Percentiles rank a stretch among this genome's conserved stretches.
These are phyloP conservation scores for Penicillium waksmanii DNA, from an alignment of 495 filamentous ascomycete species.

Conservation along the genomic window DNA sequence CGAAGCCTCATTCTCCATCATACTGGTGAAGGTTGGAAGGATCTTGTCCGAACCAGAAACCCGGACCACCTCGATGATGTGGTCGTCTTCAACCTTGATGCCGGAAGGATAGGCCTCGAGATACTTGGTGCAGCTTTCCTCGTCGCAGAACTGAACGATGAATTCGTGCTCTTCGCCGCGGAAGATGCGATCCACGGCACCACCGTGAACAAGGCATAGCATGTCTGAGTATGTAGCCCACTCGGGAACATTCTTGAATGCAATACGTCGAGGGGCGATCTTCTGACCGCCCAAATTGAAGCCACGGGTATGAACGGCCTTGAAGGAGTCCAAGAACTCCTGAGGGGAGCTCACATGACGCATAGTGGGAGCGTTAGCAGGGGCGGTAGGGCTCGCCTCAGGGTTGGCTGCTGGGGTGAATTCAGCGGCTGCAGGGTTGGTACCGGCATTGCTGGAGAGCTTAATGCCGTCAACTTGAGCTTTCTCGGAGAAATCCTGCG, in stretches of 20 bases:
- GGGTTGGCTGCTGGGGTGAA: background rate
- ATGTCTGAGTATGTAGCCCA: constrained; percentile 36
- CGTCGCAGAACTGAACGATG: constrained; percentile 1
- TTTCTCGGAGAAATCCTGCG: background rate
- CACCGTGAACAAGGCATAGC: constrained; percentile 48
- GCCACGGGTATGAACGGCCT: background rate
- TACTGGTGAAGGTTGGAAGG: background rate
- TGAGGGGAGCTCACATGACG: background rate
- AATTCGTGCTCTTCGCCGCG: background rate
- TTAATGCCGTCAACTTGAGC: background rate
- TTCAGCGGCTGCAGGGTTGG: background rate
- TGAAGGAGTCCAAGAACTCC: background rate
- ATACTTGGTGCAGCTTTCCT: constrained; percentile 13
- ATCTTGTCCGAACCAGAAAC: background rate
- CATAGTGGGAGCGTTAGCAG: background rate
- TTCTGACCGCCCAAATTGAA: background rate
- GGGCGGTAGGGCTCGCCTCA: background rate
- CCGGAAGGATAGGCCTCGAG: background rate
- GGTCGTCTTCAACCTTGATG: background rate
- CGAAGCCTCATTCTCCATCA: background rate
- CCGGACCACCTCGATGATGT: constrained; percentile 6
- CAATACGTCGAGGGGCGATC: constrained; percentile 18
- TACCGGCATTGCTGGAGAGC: background rate
- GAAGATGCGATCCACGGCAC: constrained; percentile 40
- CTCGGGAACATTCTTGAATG: constrained; percentile 43